Percentiles rank a stretch among this genome's conserved stretches.
Conservation (phyloP, 2,329 filamentous ascomycete genomes). For the Dryadomyces quercus-mongolicae region DNA sequence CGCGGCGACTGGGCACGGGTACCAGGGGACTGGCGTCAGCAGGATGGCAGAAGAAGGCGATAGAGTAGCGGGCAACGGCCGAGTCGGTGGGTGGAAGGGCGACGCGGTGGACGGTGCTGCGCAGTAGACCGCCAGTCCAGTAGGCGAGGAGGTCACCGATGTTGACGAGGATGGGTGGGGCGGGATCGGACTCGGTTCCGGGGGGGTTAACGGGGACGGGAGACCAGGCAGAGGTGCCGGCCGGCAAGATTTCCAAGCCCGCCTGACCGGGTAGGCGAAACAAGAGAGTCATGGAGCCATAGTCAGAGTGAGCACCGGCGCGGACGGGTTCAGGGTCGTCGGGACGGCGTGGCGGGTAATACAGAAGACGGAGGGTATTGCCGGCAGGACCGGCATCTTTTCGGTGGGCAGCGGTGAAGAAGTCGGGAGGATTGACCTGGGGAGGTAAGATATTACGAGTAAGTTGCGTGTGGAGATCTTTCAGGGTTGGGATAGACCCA, state of each 20-base stretch:
- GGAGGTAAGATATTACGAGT: neutral
- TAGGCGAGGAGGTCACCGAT: constrained; percentile 61
- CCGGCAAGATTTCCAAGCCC: constrained; percentile 68
- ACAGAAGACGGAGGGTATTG: constrained; percentile 57
- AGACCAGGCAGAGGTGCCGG: constrained; percentile 36
- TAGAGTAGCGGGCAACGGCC: constrained; percentile 45
- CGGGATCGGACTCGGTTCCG: constrained; percentile 43
- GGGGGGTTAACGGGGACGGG: constrained; percentile 56
- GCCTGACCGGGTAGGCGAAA: constrained; percentile 80
- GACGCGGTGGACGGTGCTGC: constrained; percentile 81
- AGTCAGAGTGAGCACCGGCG: constrained; percentile 87
- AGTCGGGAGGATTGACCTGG: constrained; percentile 34
- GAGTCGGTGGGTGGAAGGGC: constrained; percentile 45
- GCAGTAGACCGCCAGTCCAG: constrained; percentile 82
- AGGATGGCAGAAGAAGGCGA: constrained; percentile 59
- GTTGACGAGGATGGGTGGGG: constrained; percentile 71
- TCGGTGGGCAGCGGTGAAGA: constrained; percentile 42
- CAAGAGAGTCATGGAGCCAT: constrained; percentile 59
- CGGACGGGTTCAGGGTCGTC: constrained; percentile 52
- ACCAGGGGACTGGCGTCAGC: constrained; percentile 38
- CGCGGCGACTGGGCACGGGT: constrained; percentile 47
- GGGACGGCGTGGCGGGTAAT: constrained; percentile 48
- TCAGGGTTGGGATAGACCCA: constrained; percentile 19
- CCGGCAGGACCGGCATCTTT: constrained; percentile 33
- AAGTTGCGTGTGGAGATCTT: constrained; percentile 1